Percentiles rank a stretch among this genome's conserved stretches.
phyloP scores from a whole-genome alignment of 768 basidiomycete genomes.

The Mrakia frigida region DNA sequence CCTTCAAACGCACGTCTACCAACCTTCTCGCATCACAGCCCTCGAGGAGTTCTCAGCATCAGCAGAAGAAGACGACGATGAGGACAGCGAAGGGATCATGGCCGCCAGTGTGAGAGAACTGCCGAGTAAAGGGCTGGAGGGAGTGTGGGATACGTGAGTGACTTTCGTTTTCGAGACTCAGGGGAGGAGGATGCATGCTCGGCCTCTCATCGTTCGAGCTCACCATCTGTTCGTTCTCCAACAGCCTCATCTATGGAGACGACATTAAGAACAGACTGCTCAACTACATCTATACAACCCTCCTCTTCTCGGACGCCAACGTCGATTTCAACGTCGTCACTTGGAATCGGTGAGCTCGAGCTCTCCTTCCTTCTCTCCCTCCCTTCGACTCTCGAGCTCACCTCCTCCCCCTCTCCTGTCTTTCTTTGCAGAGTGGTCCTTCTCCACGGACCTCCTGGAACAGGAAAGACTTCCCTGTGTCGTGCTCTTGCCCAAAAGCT shows the following conservation, averaged over 20 bases:
- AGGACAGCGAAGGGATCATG: conserved; percentile 68
- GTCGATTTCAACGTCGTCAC: conserved; percentile 69
- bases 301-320: conserved; percentile 73
- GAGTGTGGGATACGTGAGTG: conserved; percentile 64
- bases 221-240: not conserved
- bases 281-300: conserved; percentile 90
- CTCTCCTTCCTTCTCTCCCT: not conserved
- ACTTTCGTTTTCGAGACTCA: too few species aligned
- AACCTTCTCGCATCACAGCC: conserved; percentile 54
- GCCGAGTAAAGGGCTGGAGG: conserved; percentile 76
- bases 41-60: conserved; percentile 57
- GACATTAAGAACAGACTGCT: conserved; percentile 80
- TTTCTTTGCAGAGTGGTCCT: conserved; percentile 69
- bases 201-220: not conserved
- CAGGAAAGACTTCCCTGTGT: conserved; percentile 93
- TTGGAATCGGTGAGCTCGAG: conserved; percentile 69
- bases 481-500: conserved; percentile 93
- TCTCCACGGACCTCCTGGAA: conserved; percentile 93
- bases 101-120: conserved; percentile 87
- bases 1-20: conserved; percentile 83
- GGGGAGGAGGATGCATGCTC: not conserved
- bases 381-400: too few species aligned
- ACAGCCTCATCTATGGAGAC: conserved; percentile 68
- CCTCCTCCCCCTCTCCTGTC: not conserved
- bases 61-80: conserved; percentile 49